Conservation (phyloP, 495 filamentous ascomycete genomes). For the Cudoniella acicularis region DNA sequence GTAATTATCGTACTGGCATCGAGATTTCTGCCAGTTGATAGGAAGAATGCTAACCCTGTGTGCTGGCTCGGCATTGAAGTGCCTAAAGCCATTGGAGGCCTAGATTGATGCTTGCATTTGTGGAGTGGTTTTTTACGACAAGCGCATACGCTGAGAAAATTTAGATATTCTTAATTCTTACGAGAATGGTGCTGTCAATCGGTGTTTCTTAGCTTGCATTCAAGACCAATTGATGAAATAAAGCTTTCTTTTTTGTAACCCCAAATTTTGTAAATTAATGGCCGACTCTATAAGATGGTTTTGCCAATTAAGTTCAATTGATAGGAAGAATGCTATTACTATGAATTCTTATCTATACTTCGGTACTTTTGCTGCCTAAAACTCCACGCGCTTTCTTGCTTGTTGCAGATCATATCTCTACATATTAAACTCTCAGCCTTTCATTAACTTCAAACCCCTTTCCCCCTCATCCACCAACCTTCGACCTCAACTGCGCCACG, state of each 20-base stretch:
- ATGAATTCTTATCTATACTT: background rate
- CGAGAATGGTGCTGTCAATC: too few relatives aligned
- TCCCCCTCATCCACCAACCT: too few relatives aligned
- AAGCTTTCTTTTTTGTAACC: too few relatives aligned
- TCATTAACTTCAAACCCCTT: background rate
- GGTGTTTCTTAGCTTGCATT: too few relatives aligned
- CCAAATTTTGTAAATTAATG: background rate
- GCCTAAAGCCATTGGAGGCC: background rate
- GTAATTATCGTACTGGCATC: background rate
- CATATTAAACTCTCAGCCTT: background rate
- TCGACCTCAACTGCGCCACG: too few relatives aligned
- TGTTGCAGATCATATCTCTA: background rate
- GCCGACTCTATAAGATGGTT: background rate
- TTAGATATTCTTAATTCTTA: too few relatives aligned
- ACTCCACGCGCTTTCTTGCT: background rate
- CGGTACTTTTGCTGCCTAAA: background rate
- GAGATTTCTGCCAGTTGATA: background rate
- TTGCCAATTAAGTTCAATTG: background rate
- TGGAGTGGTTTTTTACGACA: too few relatives aligned
- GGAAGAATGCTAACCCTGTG: background rate
- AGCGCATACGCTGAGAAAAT: too few relatives aligned
- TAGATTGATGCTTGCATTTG: too few relatives aligned
- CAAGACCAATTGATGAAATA: too few relatives aligned
- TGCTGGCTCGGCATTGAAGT: background rate
- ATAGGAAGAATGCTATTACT: background rate